These are phyloP conservation scores for Blumeria graminis DNA, from an alignment of 2,329 filamentous ascomycete species.

Conservation along the genomic window DNA sequence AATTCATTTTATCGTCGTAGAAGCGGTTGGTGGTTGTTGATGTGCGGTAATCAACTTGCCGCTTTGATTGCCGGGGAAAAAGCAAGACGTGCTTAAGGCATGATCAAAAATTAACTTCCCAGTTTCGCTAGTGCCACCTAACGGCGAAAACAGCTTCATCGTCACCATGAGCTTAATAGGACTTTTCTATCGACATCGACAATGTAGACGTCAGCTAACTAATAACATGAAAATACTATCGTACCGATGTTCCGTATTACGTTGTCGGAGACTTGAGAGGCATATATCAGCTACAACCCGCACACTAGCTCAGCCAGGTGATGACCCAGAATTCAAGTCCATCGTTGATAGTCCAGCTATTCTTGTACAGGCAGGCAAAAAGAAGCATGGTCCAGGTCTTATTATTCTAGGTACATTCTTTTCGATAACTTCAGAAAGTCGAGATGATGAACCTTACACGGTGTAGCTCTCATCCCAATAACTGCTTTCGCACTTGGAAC, in stretches of 20 bases:
- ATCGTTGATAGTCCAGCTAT: constrained; percentile 68
- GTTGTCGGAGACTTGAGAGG: constrained; percentile 9
- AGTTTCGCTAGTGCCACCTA: no score
- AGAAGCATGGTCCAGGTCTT: constrained; percentile 53
- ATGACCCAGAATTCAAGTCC: constrained; percentile 60
- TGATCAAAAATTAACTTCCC: no score
- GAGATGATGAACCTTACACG: neutral
- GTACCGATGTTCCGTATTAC: neutral
- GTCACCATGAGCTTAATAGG: no score
- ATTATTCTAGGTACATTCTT: constrained; percentile 40
- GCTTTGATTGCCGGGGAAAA: no score
- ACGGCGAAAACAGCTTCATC: no score
- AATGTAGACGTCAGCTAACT: no score
- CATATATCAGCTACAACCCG: constrained; percentile 10
- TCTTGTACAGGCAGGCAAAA: constrained; percentile 45
- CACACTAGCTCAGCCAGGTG: constrained; percentile 20
- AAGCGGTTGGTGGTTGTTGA: no score
- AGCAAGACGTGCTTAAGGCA: no score
- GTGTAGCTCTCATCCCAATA: constrained; percentile 45
- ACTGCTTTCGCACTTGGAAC: constrained; percentile 77
- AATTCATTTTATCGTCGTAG: constrained; percentile 39
- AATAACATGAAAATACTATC: no score
- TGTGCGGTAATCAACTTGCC: no score
- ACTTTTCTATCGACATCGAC: no score
- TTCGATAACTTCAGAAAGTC: neutral